phyloP scores from a whole-genome alignment of 768 basidiomycete species.

The Vararia minispora region DNA sequence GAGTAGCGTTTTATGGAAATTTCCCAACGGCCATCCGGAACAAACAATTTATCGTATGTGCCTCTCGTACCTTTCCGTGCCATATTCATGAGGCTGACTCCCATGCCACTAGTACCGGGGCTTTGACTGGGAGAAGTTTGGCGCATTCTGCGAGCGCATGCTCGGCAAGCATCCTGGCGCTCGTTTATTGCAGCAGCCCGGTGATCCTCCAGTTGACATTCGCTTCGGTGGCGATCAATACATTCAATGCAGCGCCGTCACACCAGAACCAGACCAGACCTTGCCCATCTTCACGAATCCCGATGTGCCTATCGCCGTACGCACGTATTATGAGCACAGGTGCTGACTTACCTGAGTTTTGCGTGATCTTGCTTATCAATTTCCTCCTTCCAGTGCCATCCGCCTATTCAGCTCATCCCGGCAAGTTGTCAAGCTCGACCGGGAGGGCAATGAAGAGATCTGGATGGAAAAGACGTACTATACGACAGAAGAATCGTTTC shows the following conservation, averaged over 20 bases:
- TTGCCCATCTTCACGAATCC: slow-evolving; percentile 76
- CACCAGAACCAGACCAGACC: slow-evolving; percentile 72
- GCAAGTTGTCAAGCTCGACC: slow-evolving; percentile 48
- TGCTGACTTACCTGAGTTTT: slow-evolving; percentile 15
- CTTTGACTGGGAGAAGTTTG: slow-evolving; percentile 90
- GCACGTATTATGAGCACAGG: slow-evolving; percentile 85
- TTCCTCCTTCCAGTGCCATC: slow-evolving; percentile 46
- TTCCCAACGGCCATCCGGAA: slow-evolving; percentile 78
- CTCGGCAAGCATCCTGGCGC: slow-evolving; percentile 84
- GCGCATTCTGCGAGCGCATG: slow-evolving; percentile 84
- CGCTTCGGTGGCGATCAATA: slow-evolving; percentile 71
- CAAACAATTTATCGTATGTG: slow-evolving; percentile 80
- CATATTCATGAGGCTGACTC: slow-evolving; percentile 3
- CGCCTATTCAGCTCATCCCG: slow-evolving; percentile 73
- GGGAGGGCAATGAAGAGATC: slow-evolving; percentile 58
- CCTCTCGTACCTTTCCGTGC: neutral
- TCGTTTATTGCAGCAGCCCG: slow-evolving; percentile 58
- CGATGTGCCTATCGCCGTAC: slow-evolving; percentile 69
- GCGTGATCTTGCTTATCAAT: neutral
- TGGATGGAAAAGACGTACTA: slow-evolving; percentile 88
- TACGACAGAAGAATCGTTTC: slow-evolving; percentile 82
- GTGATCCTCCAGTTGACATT: slow-evolving; percentile 74
- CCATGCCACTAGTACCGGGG: slow-evolving; percentile 92
- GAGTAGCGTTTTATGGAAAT: slow-evolving; percentile 87
- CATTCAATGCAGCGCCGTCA: slow-evolving; percentile 81